phyloP scores from a whole-genome alignment of 139 green algal genomes.

The Tetraselmis striata region DNA sequence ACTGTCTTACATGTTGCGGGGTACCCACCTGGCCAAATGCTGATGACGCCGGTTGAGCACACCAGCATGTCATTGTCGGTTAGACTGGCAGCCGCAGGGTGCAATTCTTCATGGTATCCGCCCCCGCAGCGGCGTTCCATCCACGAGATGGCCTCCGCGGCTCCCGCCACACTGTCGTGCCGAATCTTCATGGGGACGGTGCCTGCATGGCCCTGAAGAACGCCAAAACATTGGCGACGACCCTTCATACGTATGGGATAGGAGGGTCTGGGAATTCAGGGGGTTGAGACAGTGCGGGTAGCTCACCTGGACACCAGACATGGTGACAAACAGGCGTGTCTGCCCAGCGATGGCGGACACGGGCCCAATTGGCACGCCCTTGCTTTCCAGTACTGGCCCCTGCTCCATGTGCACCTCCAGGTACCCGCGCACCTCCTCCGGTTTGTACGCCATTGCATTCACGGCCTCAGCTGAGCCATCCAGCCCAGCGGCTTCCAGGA shows the following conservation, averaged over 20 bases:
- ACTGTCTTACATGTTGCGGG: no score
- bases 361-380: constrained; percentile 51
- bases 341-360: constrained; percentile 84
- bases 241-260: no score
- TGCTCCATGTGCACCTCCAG: constrained; percentile 95
- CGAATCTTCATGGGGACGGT: constrained; percentile 84
- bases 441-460: background rate
- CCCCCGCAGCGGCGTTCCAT: constrained; percentile 63
- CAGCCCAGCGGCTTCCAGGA: constrained; percentile 36
- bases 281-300: no score
- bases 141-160: constrained; percentile 49
- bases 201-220: constrained; percentile 85
- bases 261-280: no score
- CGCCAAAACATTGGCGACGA: no score
- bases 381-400: constrained; percentile 72
- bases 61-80: constrained; percentile 50
- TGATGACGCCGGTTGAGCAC: constrained; percentile 81
- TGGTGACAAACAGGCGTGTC: constrained; percentile 49
- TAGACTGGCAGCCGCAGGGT: background rate
- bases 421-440: constrained; percentile 49
- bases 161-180: constrained; percentile 63
- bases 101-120: constrained; percentile 20
- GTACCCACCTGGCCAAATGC: constrained; percentile 59
- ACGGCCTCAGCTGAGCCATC: constrained; percentile 23
- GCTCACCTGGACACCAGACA: constrained; percentile 62